Percentiles rank a stretch among this genome's conserved stretches.
Conservation (phyloP, 2,329 filamentous ascomycete species). For the Juglanconis juglandina region DNA sequence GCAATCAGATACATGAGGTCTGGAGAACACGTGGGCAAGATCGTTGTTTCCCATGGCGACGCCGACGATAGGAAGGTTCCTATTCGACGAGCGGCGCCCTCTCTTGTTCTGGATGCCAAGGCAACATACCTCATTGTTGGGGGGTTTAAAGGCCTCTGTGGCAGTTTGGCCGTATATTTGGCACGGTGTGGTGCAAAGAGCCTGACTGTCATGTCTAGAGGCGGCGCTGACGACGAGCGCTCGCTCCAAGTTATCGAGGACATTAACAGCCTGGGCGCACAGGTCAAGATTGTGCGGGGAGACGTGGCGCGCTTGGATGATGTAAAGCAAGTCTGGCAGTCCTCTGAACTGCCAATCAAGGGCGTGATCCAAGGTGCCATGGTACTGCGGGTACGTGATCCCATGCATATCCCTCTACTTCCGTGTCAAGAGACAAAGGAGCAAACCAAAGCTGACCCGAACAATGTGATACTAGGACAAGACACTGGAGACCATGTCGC, state of each 20-base stretch:
- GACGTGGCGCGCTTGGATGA: background rate
- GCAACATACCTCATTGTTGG: conserved; percentile 1
- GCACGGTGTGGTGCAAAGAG: background rate
- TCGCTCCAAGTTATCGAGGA: background rate
- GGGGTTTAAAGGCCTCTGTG: conserved; percentile 1
- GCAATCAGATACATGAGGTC: background rate
- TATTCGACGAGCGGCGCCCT: background rate
- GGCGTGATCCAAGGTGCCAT: conserved; percentile 9
- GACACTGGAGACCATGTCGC: background rate
- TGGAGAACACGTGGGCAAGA: conserved; percentile 6
- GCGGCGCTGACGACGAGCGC: background rate
- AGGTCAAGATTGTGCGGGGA: background rate
- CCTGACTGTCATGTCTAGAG: background rate
- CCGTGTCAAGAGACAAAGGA: background rate
- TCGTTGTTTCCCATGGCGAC: background rate
- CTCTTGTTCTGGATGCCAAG: background rate
- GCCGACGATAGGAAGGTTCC: background rate
- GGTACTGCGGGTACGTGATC: conserved; percentile 6
- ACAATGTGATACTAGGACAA: background rate
- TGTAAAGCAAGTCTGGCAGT: background rate
- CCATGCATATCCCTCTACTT: background rate
- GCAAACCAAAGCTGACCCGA: background rate
- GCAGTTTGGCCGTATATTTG: background rate
- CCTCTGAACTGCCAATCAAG: background rate
- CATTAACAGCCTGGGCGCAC: background rate